Evolutionary conservation across 2,329 filamentous ascomycete genomes (phyloP).

Genomic region (Neobulgaria alba): DNA sequence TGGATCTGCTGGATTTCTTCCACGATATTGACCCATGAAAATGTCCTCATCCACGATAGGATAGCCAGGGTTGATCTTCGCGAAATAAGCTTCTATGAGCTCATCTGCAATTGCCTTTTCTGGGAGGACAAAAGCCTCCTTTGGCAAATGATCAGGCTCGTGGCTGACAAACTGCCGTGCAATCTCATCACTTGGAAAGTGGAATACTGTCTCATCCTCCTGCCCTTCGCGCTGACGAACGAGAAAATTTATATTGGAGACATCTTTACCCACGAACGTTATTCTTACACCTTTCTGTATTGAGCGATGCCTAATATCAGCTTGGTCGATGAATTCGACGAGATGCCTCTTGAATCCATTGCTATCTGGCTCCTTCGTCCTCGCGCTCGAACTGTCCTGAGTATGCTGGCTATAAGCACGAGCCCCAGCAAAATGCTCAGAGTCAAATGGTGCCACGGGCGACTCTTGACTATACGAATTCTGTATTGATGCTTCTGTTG

Average conservation of each 20-base stretch:
- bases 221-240: constrained; percentile 60
- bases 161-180: constrained; percentile 34
- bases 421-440: too few relatives aligned
- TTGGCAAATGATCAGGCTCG: constrained; percentile 36
- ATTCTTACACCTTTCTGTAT: constrained; percentile 40
- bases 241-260: constrained; percentile 47
- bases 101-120: constrained; percentile 40
- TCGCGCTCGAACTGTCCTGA: too few relatives aligned
- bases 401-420: too few relatives aligned
- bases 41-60: constrained; percentile 43
- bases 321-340: too few relatives aligned
- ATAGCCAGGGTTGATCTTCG: constrained; percentile 41
- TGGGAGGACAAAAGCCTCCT: constrained; percentile 41
- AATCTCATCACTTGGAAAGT: constrained; percentile 36
- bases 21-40: constrained; percentile 42
- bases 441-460: too few relatives aligned
- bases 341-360: too few relatives aligned
- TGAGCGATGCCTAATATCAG: constrained; percentile 30
- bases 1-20: constrained; percentile 35
- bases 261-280: constrained; percentile 46
- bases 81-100: constrained; percentile 42
- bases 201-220: constrained; percentile 59
- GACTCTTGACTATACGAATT: too few relatives aligned
- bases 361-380: too few relatives aligned
- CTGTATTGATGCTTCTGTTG: too few relatives aligned